A percentile compares a stretch with the other conserved stretches of the same genome.
Conservation (phyloP, 441 rosid species). For the Cnidoscolus chayamansa region DNA sequence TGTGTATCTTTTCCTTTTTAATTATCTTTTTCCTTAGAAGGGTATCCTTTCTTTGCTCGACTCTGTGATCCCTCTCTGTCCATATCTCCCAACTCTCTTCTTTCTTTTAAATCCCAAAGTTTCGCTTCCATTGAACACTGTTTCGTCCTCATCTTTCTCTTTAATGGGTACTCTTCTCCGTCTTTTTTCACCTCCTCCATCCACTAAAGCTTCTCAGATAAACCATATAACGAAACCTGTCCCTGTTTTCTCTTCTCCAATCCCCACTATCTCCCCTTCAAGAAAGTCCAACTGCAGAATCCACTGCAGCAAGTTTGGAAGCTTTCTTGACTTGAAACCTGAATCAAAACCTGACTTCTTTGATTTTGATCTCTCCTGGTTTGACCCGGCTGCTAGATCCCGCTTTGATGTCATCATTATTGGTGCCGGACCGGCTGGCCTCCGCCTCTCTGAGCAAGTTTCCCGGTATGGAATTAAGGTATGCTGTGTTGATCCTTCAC, state of each 20-base stretch:
- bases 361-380: slow-evolving; percentile 41
- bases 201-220: slow-evolving; percentile 9
- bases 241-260: slow-evolving; percentile 20
- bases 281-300: slow-evolving; percentile 17
- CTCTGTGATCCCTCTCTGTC: slow-evolving; percentile 25
- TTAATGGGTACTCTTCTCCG: slow-evolving; percentile 35
- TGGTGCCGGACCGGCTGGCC: slow-evolving; percentile 68
- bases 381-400: slow-evolving; percentile 32
- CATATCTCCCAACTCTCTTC: neutral
- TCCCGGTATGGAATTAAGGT: slow-evolving; percentile 50
- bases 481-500: slow-evolving; percentile 70
- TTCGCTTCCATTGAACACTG: neutral
- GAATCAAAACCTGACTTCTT: slow-evolving; percentile 34
- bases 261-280: slow-evolving; percentile 10
- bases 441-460: slow-evolving; percentile 62
- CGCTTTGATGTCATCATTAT: slow-evolving; percentile 49
- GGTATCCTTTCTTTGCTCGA: slow-evolving; percentile 14
- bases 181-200: slow-evolving; percentile 28
- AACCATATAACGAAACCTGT: neutral
- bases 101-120: neutral
- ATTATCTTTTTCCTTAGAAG: neutral
- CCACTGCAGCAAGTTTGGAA: slow-evolving; percentile 35
- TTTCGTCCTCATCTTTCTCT: neutral
- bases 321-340: slow-evolving; percentile 46
- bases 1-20: no score